These are phyloP conservation scores for Taphrina populina DNA, from an alignment of 1,139 yeast species.

Conservation along the genomic window DNA sequence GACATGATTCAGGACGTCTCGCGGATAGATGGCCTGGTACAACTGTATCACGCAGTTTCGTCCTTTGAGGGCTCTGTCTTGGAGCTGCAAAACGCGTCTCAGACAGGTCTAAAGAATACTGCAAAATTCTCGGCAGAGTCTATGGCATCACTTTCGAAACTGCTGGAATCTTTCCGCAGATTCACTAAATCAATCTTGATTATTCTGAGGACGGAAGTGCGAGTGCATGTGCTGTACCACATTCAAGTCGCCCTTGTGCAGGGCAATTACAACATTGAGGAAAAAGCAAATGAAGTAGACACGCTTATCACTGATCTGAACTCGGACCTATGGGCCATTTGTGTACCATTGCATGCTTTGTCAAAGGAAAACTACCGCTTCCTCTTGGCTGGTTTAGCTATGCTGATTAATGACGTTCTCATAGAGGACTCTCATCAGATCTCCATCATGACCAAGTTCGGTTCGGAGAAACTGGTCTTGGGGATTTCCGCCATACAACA, in stretches of 20 bases:
- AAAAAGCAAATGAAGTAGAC: conserved; percentile 28
- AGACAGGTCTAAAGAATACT: background rate
- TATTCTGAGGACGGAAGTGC: conserved; percentile 30
- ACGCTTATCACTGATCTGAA: conserved; percentile 29
- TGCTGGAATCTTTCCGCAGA: conserved; percentile 18
- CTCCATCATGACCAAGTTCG: conserved; percentile 17
- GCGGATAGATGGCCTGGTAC: conserved; percentile 1
- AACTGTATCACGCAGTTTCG: conserved; percentile 7
- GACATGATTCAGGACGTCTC: conserved; percentile 18
- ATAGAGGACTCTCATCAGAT: conserved; percentile 16
- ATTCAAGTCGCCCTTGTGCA: conserved; percentile 19
- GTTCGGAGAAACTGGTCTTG: conserved; percentile 31
- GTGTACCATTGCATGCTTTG: conserved; percentile 1
- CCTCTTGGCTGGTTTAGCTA: conserved; percentile 29
- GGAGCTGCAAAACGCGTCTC: background rate
- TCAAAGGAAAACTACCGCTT: conserved; percentile 11
- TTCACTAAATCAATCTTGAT: conserved; percentile 18
- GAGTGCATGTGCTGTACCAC: conserved; percentile 33
- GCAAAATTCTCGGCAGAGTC: background rate
- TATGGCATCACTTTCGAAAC: conserved; percentile 13
- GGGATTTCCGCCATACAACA: conserved; percentile 34
- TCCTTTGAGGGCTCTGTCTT: conserved; percentile 1
- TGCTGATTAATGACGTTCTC: conserved; percentile 33
- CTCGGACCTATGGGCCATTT: conserved; percentile 16
- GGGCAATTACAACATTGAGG: conserved; percentile 32